phyloP scores from a whole-genome alignment of 2,329 filamentous ascomycete genomes.

The Exophiala phaeomuriformis region DNA sequence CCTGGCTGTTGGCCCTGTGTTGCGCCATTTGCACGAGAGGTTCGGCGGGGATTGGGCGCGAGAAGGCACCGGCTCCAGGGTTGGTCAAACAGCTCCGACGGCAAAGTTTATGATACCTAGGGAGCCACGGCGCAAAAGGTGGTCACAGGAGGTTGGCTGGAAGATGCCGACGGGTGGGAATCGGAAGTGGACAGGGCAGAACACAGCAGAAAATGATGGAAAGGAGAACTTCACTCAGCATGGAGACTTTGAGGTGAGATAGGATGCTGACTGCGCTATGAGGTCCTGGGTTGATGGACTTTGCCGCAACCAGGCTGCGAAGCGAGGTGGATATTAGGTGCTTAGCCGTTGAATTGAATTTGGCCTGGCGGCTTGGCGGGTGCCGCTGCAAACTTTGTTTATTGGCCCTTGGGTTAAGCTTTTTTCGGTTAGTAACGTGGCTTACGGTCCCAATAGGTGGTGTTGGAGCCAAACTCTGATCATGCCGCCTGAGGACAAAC shows the following conservation, averaged over 20 bases:
- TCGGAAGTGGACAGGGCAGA: neutral
- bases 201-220: neutral
- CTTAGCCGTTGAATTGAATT: too few relatives aligned
- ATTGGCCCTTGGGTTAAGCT: too few relatives aligned
- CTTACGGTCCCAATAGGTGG: too few relatives aligned
- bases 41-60: neutral
- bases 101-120: too few relatives aligned
- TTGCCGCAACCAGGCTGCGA: too few relatives aligned
- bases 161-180: neutral
- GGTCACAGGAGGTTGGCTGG: neutral
- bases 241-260: neutral
- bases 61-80: neutral
- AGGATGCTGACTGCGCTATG: neutral
- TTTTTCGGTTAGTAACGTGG: too few relatives aligned
- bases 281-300: neutral
- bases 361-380: too few relatives aligned
- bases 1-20: constrained; percentile 8
- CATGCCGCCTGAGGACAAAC: too few relatives aligned
- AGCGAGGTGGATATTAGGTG: too few relatives aligned
- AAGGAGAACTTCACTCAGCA: neutral
- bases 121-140: neutral
- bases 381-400: too few relatives aligned
- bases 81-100: neutral
- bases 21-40: constrained; percentile 12
- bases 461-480: too few relatives aligned